These are phyloP conservation scores for Calonectria hongkongensis DNA, from an alignment of 2,329 filamentous ascomycete species.

Conservation along the genomic window DNA sequence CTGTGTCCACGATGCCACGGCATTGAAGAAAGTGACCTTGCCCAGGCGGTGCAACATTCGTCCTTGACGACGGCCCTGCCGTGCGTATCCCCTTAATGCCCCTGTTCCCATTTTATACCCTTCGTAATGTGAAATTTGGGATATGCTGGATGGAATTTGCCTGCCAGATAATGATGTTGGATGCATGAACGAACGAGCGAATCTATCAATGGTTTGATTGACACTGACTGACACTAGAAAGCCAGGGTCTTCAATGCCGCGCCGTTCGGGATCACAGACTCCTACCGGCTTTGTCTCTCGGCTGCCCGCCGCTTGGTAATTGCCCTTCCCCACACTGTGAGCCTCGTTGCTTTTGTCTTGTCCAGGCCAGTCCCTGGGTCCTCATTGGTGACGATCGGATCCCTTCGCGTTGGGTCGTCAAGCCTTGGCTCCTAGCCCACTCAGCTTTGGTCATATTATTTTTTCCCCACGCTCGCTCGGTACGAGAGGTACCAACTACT, in stretches of 20 bases:
- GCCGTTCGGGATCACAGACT: slow-evolving; percentile 2
- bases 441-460: slow-evolving; percentile 23
- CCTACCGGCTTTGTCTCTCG: slow-evolving; percentile 25
- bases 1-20: slow-evolving; percentile 40
- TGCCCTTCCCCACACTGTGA: slow-evolving; percentile 36
- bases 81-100: slow-evolving; percentile 24
- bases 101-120: slow-evolving; percentile 33
- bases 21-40: slow-evolving; percentile 36
- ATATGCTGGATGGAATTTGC: slow-evolving; percentile 13
- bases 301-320: slow-evolving; percentile 18
- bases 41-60: slow-evolving; percentile 37
- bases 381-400: slow-evolving; percentile 42
- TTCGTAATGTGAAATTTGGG: slow-evolving; percentile 37
- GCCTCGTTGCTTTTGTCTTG: slow-evolving; percentile 36
- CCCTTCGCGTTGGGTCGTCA: slow-evolving; percentile 30
- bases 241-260: slow-evolving; percentile 17
- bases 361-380: slow-evolving; percentile 24
- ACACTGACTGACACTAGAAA: slow-evolving; percentile 4
- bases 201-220: slow-evolving; percentile 4
- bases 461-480: slow-evolving; percentile 37
- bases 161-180: slow-evolving; percentile 8
- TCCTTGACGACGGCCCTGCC: slow-evolving; percentile 27
- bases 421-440: slow-evolving; percentile 29
- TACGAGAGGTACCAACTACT: slow-evolving; percentile 38
- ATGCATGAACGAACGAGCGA: slow-evolving; percentile 4